A percentile compares a stretch with the other conserved stretches of the same genome.
phyloP scores from a whole-genome alignment of 2,329 filamentous ascomycete species.

The Talaromyces sp. region DNA sequence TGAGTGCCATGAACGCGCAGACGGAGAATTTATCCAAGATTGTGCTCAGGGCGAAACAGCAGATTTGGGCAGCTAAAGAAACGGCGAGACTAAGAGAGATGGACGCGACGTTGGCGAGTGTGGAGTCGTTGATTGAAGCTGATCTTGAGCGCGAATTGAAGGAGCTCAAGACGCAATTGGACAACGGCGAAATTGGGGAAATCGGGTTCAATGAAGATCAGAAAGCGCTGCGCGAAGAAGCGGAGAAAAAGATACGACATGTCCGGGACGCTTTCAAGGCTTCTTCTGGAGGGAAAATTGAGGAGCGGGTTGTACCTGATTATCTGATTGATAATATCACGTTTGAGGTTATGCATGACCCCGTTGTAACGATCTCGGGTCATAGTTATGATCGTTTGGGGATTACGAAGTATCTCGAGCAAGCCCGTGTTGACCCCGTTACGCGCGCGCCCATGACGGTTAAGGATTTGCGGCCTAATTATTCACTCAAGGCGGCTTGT shows the following conservation, averaged over 20 bases:
- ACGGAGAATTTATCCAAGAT: conserved; percentile 69
- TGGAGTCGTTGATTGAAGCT: conserved; percentile 43
- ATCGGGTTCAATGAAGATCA: conserved; percentile 68
- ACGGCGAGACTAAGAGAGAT: conserved; percentile 45
- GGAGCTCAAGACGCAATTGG: conserved; percentile 37
- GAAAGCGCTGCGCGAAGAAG: conserved; percentile 55
- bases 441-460: conserved; percentile 71
- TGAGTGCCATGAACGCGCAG: conserved; percentile 62
- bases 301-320: conserved; percentile 50
- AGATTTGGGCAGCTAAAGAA: conserved; percentile 77
- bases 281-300: conserved; percentile 42
- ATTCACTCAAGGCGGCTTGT: conserved; percentile 77
- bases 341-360: conserved; percentile 54
- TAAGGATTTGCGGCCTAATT: conserved; percentile 74
- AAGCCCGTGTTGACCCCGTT: conserved; percentile 73
- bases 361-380: conserved; percentile 66
- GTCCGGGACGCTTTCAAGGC: conserved; percentile 45
- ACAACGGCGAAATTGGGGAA: conserved; percentile 49
- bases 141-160: conserved; percentile 40
- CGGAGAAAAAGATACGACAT: conserved; percentile 48
- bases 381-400: conserved; percentile 86
- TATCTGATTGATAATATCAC: conserved; percentile 51
- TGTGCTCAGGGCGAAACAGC: conserved; percentile 79
- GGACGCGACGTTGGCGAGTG: conserved; percentile 41
- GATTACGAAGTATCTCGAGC: conserved; percentile 80